Base-by-base conservation (phyloP, 2,329 filamentous ascomycete species). In the Paecilomyces sp. region DNA sequence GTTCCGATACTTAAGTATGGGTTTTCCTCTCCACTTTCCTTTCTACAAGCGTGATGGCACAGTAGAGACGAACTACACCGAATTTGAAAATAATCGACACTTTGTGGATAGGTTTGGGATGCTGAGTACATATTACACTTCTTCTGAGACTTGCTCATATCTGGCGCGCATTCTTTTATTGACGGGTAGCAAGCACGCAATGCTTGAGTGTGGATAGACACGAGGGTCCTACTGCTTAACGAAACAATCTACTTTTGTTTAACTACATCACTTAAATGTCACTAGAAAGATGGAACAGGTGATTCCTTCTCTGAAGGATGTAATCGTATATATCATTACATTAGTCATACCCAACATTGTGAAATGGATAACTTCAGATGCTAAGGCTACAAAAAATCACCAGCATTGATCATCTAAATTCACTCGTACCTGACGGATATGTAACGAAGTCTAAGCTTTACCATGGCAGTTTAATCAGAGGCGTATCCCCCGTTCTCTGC, bases 401-500 rank as follows among this genome's bases (percentile, higher is more conserved):
- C 62, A 57, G 59, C 64, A 61, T 56, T 64, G 60, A 60, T 62
- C 58, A 64, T 47, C 41, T 47, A 47, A 47, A 47, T 47, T 47
- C 41, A 47, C n/a, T 47, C 41, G 41, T 47, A 47, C n/a, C n/a
- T 47, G 41, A 47, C 41, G 41, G 41, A 47, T 55, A 58, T 67
- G 61, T 68, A 68, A 66, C 68, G 61, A 67, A 66, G 65, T 67
- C 55, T 5, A 22, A 47, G n/a, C 9, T 11, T 53, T 33, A 55
- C 55, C 24, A 24, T 15, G 51, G 25, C 33, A 18, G 51, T 34
- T 33, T 63, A 70, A 55, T 72, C 70, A 58, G 66, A 63, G 58
- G 66, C 61, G 33, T 68, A 58, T 25, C 61, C 63, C 54, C 64
- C 67, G 56, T 66, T 67, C 47, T 74, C 74, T 18, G 58, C 53